A percentile compares a stretch with the other conserved stretches of the same genome.
Conservation (phyloP, 2,329 filamentous ascomycete genomes). For the Neopestalotiopsis rosae region DNA sequence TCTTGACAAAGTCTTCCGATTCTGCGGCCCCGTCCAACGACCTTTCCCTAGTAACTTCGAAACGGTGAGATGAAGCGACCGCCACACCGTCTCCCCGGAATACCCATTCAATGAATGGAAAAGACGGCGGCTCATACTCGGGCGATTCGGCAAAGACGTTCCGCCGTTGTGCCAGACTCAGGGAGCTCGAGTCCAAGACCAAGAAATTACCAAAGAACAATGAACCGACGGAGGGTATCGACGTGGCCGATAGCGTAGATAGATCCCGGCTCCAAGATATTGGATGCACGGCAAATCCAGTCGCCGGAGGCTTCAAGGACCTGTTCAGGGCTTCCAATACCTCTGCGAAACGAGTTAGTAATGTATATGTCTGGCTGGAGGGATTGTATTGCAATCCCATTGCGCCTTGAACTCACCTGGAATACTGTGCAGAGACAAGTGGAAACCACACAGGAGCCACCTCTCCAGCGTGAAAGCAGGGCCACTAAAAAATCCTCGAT, state of each 20-base stretch:
- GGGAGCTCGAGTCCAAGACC: constrained; percentile 2
- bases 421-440: background rate
- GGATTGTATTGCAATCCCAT: background rate
- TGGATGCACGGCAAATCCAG: background rate
- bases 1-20: background rate
- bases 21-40: background rate
- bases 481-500: constrained; percentile 9
- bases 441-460: background rate
- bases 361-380: background rate
- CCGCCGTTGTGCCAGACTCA: background rate
- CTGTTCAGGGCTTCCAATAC: background rate
- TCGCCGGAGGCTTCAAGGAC: background rate
- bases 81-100: background rate
- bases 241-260: background rate
- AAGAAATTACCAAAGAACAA: constrained; percentile 15
- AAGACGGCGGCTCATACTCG: background rate
- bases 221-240: background rate
- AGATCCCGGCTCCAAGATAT: background rate
- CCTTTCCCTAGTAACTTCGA: background rate
- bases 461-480: constrained; percentile 3
- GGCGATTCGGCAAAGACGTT: background rate
- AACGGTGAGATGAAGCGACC: background rate
- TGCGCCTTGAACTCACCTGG: background rate
- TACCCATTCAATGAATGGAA: constrained; percentile 7
- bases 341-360: background rate